Conservation (phyloP, 192 early-diverging fungal species). For the Phlyctochytrium bullatum region DNA sequence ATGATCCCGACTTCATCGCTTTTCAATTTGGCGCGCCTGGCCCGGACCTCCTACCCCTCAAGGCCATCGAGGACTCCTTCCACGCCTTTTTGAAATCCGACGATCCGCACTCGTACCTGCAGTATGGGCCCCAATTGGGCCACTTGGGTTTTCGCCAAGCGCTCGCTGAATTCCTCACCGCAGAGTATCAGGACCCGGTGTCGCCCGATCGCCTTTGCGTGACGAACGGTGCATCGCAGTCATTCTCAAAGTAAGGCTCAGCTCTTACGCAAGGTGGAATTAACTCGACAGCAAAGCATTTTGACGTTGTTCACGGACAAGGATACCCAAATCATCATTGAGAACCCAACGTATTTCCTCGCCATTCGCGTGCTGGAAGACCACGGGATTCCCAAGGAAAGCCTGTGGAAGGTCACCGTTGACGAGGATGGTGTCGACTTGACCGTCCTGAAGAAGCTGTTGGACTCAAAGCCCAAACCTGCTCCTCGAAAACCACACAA, state of each 20-base stretch:
- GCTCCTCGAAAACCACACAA: neutral
- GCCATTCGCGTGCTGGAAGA: conserved; percentile 39
- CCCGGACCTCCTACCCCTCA: conserved; percentile 27
- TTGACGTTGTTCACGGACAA: conserved; percentile 34
- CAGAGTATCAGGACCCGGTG: conserved; percentile 23
- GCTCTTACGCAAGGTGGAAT: neutral
- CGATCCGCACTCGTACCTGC: conserved; percentile 23
- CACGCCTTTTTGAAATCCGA: conserved; percentile 2
- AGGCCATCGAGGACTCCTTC: conserved; percentile 1
- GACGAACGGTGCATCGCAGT: conserved; percentile 42
- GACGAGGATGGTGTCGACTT: conserved; percentile 35
- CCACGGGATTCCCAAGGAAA: conserved; percentile 21
- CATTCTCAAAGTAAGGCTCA: conserved; percentile 33
- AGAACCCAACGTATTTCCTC: conserved; percentile 52
- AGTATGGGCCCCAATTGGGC: conserved; percentile 41
- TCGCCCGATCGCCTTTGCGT: conserved; percentile 12
- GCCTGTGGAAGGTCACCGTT: conserved; percentile 25
- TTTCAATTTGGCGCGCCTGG: conserved; percentile 45
- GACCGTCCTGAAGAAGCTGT: conserved; percentile 4
- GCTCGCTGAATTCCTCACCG: conserved; percentile 35
- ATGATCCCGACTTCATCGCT: conserved; percentile 21
- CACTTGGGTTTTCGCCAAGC: conserved; percentile 16
- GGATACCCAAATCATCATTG: conserved; percentile 34
- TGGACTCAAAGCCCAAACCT: neutral
- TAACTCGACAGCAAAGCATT: conserved; percentile 17